Evolutionary conservation across 768 basidiomycete genomes (phyloP).

Genomic region (Rhodosporidiobolus sp.): DNA sequence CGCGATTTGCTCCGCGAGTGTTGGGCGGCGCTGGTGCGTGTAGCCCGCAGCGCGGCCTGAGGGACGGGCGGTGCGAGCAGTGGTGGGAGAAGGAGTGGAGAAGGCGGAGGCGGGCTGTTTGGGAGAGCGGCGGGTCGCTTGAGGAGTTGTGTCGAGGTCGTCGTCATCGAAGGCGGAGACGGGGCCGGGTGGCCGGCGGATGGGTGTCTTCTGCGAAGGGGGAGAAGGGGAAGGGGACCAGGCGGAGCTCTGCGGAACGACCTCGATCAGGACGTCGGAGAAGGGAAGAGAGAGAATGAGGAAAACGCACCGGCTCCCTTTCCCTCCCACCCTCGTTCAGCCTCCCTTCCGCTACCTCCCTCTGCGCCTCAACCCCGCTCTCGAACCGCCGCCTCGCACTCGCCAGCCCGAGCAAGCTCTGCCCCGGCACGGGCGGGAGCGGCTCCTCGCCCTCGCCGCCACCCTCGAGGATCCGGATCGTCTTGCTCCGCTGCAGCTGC

Average conservation of each 20-base stretch:
- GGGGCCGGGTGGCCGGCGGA: constrained; percentile 60
- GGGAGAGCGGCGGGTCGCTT: constrained; percentile 9
- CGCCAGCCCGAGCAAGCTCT: constrained; percentile 29
- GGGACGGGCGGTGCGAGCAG: not conserved
- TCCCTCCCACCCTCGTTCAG: not conserved
- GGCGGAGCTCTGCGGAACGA: not conserved
- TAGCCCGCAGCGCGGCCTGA: not conserved
- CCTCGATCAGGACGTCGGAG: no score
- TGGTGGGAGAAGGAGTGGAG: not conserved
- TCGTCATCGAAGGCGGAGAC: constrained; percentile 21
- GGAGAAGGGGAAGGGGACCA: constrained; percentile 37
- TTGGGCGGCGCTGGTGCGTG: constrained; percentile 29
- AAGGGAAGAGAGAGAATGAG: not conserved
- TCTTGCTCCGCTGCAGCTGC: constrained; percentile 76
- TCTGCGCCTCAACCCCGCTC: constrained; percentile 26
- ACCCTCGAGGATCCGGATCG: constrained; percentile 81
- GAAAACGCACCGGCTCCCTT: not conserved
- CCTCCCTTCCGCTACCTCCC: constrained; percentile 45
- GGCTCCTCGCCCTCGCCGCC: constrained; percentile 19
- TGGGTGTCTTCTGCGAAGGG: constrained; percentile 49
- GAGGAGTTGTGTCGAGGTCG: constrained; percentile 35
- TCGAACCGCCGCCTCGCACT: constrained; percentile 43
- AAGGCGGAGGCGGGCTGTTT: not conserved
- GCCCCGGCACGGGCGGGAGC: constrained; percentile 37
- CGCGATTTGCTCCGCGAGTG: constrained; percentile 34